These are phyloP conservation scores for Yamadazyma sp. DNA, from an alignment of 1,139 yeast species.

Conservation along the genomic window DNA sequence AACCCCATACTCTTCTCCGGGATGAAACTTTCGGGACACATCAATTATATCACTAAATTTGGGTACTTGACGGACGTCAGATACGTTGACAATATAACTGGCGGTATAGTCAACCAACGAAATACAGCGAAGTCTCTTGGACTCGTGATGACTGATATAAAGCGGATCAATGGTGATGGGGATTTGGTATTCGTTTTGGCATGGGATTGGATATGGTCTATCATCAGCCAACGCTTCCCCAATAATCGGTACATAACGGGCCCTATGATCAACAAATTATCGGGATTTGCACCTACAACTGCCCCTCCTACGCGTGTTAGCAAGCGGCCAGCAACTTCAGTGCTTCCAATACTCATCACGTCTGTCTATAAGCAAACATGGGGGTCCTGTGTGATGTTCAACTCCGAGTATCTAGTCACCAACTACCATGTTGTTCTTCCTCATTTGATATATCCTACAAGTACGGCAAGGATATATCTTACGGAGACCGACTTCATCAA, in stretches of 20 bases:
- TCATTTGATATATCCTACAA: conserved; percentile 11
- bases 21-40: conserved; percentile 46
- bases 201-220: conserved; percentile 35
- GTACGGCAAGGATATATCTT: conserved; percentile 10
- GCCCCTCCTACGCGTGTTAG: neutral
- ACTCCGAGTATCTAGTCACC: conserved; percentile 29
- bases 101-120: conserved; percentile 43
- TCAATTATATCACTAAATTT: conserved; percentile 28
- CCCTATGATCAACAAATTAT: conserved; percentile 3
- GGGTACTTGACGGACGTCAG: conserved; percentile 52
- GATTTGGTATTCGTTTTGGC: conserved; percentile 51
- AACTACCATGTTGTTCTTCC: conserved; percentile 38
- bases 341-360: conserved; percentile 19
- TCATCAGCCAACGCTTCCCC: conserved; percentile 7
- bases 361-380: conserved; percentile 20
- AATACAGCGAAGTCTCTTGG: conserved; percentile 34
- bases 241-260: conserved; percentile 5
- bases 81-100: conserved; percentile 66
- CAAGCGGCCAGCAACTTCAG: conserved; percentile 8
- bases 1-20: conserved; percentile 48
- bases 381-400: conserved; percentile 38
- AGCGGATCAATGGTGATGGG: conserved; percentile 61
- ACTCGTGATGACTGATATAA: conserved; percentile 50
- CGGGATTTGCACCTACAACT: no score
- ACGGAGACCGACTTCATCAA: conserved; percentile 6